Percentiles rank a stretch among this genome's conserved stretches.
Conservation (phyloP, 495 filamentous ascomycete genomes). For the Cryomyces minteri region DNA sequence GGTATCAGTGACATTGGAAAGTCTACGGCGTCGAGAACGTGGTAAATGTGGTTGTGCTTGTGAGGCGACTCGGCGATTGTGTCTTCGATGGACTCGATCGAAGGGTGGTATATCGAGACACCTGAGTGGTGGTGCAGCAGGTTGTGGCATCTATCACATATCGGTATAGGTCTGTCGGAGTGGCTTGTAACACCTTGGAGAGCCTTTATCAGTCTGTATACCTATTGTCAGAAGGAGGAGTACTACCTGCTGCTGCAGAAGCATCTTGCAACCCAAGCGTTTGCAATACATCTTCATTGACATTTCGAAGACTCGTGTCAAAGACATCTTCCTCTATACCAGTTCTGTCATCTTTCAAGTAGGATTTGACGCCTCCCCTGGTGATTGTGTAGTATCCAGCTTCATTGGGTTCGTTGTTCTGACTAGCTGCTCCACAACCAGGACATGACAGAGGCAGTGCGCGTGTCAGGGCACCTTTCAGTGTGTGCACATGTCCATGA, state of each 20-base stretch:
- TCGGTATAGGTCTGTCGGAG: constrained; percentile 15
- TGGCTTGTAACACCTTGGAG: neutral
- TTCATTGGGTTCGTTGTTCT: constrained; percentile 44
- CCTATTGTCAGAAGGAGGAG: neutral
- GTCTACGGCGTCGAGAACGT: constrained; percentile 93
- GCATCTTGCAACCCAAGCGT: constrained; percentile 5
- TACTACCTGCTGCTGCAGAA: constrained; percentile 4
- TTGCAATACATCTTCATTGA: constrained; percentile 4
- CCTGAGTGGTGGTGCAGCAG: constrained; percentile 57
- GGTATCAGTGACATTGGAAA: constrained; percentile 84
- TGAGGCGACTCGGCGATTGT: constrained; percentile 76
- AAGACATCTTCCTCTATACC: constrained; percentile 17
- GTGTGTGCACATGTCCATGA: neutral
- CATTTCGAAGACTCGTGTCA: constrained; percentile 8
- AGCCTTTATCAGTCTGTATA: neutral
- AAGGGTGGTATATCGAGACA: constrained; percentile 53
- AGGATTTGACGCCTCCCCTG: constrained; percentile 32
- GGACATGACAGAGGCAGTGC: constrained; percentile 47
- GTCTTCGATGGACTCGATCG: constrained; percentile 53
- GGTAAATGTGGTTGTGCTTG: constrained; percentile 83
- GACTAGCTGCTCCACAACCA: constrained; percentile 77
- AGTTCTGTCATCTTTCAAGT: constrained; percentile 18
- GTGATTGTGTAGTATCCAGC: constrained; percentile 57
- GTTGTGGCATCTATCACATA: constrained; percentile 78
- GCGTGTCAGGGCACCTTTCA: neutral